These are phyloP conservation scores for Artemisia argyi DNA, from an alignment of 129 eudicot species.

Conservation along the genomic window DNA sequence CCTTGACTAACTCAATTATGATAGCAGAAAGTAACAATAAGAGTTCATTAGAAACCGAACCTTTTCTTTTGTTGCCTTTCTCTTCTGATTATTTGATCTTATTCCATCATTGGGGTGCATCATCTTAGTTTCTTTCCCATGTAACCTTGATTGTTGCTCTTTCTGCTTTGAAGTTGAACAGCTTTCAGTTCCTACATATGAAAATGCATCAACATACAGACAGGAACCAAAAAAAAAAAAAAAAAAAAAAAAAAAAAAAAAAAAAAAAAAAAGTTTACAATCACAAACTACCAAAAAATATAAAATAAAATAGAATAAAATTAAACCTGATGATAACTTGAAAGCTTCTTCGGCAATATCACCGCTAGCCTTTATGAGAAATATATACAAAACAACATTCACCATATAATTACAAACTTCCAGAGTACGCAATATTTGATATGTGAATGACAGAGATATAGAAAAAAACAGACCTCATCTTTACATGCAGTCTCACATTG, in stretches of 20 bases:
- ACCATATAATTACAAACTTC: conserved; percentile 1
- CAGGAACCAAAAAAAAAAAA: neutral
- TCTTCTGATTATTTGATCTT: conserved; percentile 37
- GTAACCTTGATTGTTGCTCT: conserved; percentile 21
- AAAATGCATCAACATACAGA: neutral
- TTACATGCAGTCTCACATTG: conserved; percentile 36
- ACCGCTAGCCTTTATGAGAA: conserved; percentile 24
- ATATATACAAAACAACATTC: conserved; percentile 7
- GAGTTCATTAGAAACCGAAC: conserved; percentile 24
- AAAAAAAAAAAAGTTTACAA: neutral
- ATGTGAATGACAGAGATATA: neutral
- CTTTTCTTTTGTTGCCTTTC: conserved; percentile 56
- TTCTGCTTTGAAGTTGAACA: conserved; percentile 30
- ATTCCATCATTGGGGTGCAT: conserved; percentile 20
- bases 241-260: neutral
- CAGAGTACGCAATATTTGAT: conserved; percentile 3
- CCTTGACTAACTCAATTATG: too few relatives aligned
- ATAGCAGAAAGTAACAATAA: too few relatives aligned
- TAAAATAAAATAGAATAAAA: neutral
- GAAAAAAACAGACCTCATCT: conserved; percentile 42
- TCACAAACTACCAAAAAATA: too few relatives aligned
- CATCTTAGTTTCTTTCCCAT: conserved; percentile 29
- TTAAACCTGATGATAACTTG: conserved; percentile 40
- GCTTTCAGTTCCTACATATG: conserved; percentile 28
- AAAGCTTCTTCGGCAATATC: conserved; percentile 28